Evolutionary conservation across 2,329 filamentous ascomycete genomes (phyloP).

Genomic region (Pseudocercospora ulei): DNA sequence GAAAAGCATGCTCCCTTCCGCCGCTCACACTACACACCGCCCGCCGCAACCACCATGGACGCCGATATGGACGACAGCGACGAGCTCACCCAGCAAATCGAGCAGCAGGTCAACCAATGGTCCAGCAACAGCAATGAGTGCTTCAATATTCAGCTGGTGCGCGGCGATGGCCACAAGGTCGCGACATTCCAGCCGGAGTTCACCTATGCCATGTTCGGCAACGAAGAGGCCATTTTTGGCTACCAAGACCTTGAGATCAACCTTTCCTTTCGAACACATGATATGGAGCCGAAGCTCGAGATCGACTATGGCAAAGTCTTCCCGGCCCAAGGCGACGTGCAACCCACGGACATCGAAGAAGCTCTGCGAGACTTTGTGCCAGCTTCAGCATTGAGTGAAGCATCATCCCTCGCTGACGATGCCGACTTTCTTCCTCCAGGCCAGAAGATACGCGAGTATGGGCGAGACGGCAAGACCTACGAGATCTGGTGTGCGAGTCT

Average conservation of each 20-base stretch:
- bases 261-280: conserved; percentile 58
- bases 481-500: conserved; percentile 79
- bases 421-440: conserved; percentile 63
- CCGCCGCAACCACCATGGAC: neutral
- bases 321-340: conserved; percentile 55
- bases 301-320: conserved; percentile 65
- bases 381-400: conserved; percentile 44
- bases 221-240: conserved; percentile 85
- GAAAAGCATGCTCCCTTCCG: conserved; percentile 5
- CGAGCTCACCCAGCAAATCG: conserved; percentile 25
- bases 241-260: conserved; percentile 73
- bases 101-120: conserved; percentile 38
- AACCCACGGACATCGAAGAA: conserved; percentile 58
- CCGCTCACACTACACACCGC: too few relatives aligned
- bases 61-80: conserved; percentile 21
- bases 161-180: conserved; percentile 40
- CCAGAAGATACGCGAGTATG: conserved; percentile 55
- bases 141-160: conserved; percentile 52
- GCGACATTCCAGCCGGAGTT: conserved; percentile 65
- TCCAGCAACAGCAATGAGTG: conserved; percentile 53
- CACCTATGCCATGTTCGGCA: conserved; percentile 85
- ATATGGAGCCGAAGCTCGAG: conserved; percentile 68
- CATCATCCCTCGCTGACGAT: conserved; percentile 32
- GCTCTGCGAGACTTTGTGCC: conserved; percentile 59
- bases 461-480: conserved; percentile 54